phyloP scores from a whole-genome alignment of 2,329 filamentous ascomycete genomes.

The Penicillium sp. region DNA sequence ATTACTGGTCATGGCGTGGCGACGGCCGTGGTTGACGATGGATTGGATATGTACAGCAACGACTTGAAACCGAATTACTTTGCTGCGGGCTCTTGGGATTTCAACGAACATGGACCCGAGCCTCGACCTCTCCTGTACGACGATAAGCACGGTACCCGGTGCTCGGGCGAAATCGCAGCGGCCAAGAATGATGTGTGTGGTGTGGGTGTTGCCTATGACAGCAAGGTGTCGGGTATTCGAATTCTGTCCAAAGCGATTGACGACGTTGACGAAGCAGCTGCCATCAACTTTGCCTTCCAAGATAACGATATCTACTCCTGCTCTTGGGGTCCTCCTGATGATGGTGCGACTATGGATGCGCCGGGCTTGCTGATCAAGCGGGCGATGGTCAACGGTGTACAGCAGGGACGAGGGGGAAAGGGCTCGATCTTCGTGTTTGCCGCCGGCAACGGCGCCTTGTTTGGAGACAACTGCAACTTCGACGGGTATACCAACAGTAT shows the following conservation, averaged over 20 bases:
- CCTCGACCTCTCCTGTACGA: slow-evolving; percentile 83
- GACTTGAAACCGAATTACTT: slow-evolving; percentile 96
- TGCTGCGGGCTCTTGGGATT: slow-evolving; percentile 90
- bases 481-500: slow-evolving; percentile 99
- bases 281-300: slow-evolving; percentile 90
- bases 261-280: slow-evolving; percentile 88
- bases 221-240: slow-evolving; percentile 86
- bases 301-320: slow-evolving; percentile 97
- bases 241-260: slow-evolving; percentile 90
- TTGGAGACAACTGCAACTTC: slow-evolving; percentile 97
- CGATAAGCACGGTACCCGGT: slow-evolving; percentile 90
- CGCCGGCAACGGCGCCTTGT: slow-evolving; percentile 86
- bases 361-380: slow-evolving; percentile 85
- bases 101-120: slow-evolving; percentile 82
- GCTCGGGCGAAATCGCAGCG: slow-evolving; percentile 91
- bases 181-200: slow-evolving; percentile 93
- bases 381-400: slow-evolving; percentile 90
- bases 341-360: slow-evolving; percentile 91
- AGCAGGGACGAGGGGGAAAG: slow-evolving; percentile 80
- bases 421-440: slow-evolving; percentile 97
- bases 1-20: slow-evolving; percentile 88
- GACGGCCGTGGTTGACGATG: slow-evolving; percentile 94
- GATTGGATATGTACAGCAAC: slow-evolving; percentile 91
- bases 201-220: slow-evolving; percentile 92
- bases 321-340: slow-evolving; percentile 96